These are phyloP conservation scores for Coemansia sp. DNA, from an alignment of 371 early-diverging fungal species.

Conservation along the genomic window DNA sequence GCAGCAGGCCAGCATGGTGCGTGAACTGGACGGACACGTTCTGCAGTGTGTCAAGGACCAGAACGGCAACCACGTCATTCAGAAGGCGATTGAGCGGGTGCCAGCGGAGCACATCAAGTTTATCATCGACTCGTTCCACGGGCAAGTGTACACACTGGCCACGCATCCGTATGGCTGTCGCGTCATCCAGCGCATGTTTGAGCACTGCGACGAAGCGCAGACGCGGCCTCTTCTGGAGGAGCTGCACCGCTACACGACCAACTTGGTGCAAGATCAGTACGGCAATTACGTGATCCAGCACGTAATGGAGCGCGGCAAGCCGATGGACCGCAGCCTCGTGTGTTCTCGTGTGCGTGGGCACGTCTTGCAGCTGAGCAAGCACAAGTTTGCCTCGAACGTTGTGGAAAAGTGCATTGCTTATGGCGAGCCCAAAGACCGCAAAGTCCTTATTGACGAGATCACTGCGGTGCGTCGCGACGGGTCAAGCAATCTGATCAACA, in stretches of 20 bases:
- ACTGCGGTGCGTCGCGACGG: constrained; percentile 61
- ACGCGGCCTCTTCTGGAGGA: constrained; percentile 88
- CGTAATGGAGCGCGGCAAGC: constrained; percentile 92
- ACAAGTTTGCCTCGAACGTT: constrained; percentile 99
- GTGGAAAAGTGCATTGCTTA: constrained; percentile 92
- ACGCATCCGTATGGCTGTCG: constrained; percentile 99
- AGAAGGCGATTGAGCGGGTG: constrained; percentile 99
- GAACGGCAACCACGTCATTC: constrained; percentile 99
- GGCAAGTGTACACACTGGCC: constrained; percentile 92
- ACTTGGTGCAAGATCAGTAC: constrained; percentile 98
- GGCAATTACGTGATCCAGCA: constrained; percentile 99
- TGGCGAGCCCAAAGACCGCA: constrained; percentile 71
- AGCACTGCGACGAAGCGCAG: constrained; percentile 87
- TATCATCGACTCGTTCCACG: constrained; percentile 95
- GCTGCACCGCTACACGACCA: constrained; percentile 83
- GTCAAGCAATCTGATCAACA: constrained; percentile 77
- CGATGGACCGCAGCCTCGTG: constrained; percentile 79
- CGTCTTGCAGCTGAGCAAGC: constrained; percentile 85
- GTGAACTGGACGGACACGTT: constrained; percentile 92
- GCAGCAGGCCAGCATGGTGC: constrained; percentile 86
- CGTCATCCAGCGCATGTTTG: constrained; percentile 99
- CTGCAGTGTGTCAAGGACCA: constrained; percentile 98
- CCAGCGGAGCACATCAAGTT: constrained; percentile 90
- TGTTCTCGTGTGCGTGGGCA: constrained; percentile 88
- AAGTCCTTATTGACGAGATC: constrained; percentile 86